Base-by-base conservation (phyloP, 148 eudicot genomes). In the Nyssa sinensis region DNA sequence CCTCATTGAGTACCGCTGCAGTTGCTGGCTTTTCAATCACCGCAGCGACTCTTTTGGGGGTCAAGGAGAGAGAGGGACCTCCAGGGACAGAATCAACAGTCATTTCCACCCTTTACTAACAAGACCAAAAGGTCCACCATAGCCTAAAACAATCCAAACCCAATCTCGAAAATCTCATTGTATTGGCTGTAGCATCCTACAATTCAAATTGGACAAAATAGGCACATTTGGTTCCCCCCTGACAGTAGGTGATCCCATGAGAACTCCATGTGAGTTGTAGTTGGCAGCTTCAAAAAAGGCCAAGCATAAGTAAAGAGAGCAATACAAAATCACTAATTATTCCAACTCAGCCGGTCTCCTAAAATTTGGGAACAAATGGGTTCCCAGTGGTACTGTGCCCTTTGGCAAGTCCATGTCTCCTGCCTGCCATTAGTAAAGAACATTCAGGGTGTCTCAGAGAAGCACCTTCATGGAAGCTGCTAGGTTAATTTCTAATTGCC, bases 181-280 rank as follows among this genome's bases (percentile, higher is more conserved):
- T 17, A 47, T 35, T n/a, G 21, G 57, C 16, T 51, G 60, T 21
- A 32, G 41, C 44, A 53, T 49, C 9, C 30, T 19, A 19, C 16
- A 11, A 21, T 21, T 11, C 25, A 34, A 57, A 34, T 64, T 16
- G 58, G 47, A 57, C 74, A 70, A 41, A 23, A 55, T 21, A 70
- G 16, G 33, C 74, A 32, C 33, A 8, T 37, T 70, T 55, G 64
- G 66, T 60, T 66, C 74, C 66, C 21, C 65, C 58, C 10, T n/a
- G n/a, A n/a, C n/a, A 6, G 41, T 5, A 59, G 53, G 24, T 59
- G 44, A 71, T 58, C n/a, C 51, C 53, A 13, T 59, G 34, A 71
- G 66, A 71, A 35, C 24, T 37, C 74, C 66, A 71, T 59, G 74
- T 71, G 74, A 70, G 44, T 70, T 70, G 64, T 64, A 58, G n/a